Conservation (phyloP, 768 basidiomycete genomes). For the Trametes maxima region DNA sequence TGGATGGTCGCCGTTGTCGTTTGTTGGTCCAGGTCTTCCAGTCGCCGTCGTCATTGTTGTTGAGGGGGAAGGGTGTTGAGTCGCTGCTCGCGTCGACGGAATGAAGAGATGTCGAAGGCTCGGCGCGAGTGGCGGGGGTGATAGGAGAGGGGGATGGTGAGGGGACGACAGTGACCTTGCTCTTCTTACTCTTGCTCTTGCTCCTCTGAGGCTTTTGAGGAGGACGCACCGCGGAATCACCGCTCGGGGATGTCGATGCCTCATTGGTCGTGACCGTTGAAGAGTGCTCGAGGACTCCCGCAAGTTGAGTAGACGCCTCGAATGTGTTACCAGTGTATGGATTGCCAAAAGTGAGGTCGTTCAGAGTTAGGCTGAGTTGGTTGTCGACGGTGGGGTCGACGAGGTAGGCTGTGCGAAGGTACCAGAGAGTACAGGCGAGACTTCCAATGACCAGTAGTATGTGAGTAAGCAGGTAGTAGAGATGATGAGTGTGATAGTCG, state of each 20-base stretch:
- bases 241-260: neutral
- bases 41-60: neutral
- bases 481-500: neutral
- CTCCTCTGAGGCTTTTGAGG: too few relatives aligned
- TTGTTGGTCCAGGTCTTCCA: slow-evolving; percentile 3
- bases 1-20: neutral
- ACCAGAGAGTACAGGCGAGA: neutral
- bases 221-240: too few relatives aligned
- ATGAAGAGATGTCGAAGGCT: too few relatives aligned
- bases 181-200: too few relatives aligned
- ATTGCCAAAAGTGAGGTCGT: neutral
- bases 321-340: neutral
- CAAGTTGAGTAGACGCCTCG: neutral
- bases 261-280: neutral
- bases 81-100: too few relatives aligned
- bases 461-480: neutral
- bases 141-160: too few relatives aligned
- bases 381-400: neutral
- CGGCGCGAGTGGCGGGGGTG: too few relatives aligned
- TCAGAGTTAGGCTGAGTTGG: neutral
- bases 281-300: neutral
- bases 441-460: neutral
- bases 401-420: neutral
- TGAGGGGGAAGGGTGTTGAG: neutral
- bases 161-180: too few relatives aligned